Evolutionary conservation across 306 rosid species (phyloP).

Genomic region (Inga oerstediana): DNA sequence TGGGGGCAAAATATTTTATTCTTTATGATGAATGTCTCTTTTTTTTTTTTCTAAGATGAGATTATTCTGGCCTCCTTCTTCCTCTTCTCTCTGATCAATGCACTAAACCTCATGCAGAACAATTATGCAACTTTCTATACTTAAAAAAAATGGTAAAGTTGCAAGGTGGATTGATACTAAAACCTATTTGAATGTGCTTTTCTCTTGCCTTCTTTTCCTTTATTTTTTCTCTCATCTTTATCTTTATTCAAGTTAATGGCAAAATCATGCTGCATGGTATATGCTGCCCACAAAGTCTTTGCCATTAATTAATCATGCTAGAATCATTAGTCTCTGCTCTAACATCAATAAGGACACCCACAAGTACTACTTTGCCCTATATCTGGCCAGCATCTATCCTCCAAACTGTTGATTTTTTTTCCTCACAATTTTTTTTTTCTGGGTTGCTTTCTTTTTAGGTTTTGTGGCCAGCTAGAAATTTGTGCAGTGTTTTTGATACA

Average conservation of each 20-base stretch:
- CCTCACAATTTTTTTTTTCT: neutral
- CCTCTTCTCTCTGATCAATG: constrained; percentile 40
- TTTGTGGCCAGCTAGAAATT: neutral
- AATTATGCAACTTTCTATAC: constrained; percentile 75
- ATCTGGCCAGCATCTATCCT: constrained; percentile 49
- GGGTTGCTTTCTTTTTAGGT: neutral
- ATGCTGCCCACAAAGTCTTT: constrained; percentile 56
- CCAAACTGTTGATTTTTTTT: constrained; percentile 38
- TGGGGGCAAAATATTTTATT: constrained; percentile 63
- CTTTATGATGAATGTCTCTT: constrained; percentile 67
- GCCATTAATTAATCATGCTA: constrained; percentile 50
- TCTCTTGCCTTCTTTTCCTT: constrained; percentile 31
- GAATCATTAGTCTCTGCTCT: constrained; percentile 54
- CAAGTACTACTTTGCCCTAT: constrained; percentile 44
- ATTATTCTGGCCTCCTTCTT: constrained; percentile 56
- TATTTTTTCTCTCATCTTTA: constrained; percentile 39
- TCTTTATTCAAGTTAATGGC: constrained; percentile 53
- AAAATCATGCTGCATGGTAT: constrained; percentile 49
- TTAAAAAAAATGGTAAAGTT: constrained; percentile 39
- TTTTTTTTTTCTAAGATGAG: constrained; percentile 49
- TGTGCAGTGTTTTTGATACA: neutral
- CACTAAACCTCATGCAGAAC: constrained; percentile 68
- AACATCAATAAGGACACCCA: constrained; percentile 42
- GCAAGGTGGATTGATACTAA: constrained; percentile 76
- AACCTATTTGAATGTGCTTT: constrained; percentile 86